Conservation (phyloP, 2,329 filamentous ascomycete genomes). For the Aspergillus novofumigatus region DNA sequence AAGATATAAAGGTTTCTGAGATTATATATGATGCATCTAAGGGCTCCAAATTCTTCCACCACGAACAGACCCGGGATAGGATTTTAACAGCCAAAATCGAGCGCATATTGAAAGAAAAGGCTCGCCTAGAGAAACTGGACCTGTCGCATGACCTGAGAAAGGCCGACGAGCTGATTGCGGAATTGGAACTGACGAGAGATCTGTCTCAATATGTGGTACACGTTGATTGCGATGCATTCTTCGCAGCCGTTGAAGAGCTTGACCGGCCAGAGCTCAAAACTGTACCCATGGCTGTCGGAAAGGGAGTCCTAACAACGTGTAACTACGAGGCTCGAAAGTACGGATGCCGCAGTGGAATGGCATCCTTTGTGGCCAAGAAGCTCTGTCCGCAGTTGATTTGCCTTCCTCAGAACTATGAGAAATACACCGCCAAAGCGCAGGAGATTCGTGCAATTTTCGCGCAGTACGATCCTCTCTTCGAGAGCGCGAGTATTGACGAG, state of each 20-base stretch:
- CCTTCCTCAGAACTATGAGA: slow-evolving; percentile 80
- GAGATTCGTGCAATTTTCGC: slow-evolving; percentile 79
- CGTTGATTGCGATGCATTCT: slow-evolving; percentile 96
- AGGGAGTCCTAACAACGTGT: slow-evolving; percentile 64
- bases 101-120: slow-evolving; percentile 70
- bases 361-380: slow-evolving; percentile 90
- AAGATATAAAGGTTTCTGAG: slow-evolving; percentile 68
- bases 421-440: slow-evolving; percentile 84
- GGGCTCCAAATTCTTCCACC: slow-evolving; percentile 92
- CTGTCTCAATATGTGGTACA: slow-evolving; percentile 83
- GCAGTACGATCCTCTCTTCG: slow-evolving; percentile 85
- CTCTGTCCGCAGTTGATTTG: slow-evolving; percentile 82
- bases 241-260: slow-evolving; percentile 85
- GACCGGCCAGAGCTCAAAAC: slow-evolving; percentile 79
- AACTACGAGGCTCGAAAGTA: slow-evolving; percentile 90
- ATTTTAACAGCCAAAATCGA: slow-evolving; percentile 81
- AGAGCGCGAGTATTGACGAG: slow-evolving; percentile 93
- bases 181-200: slow-evolving; percentile 75
- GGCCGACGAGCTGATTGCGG: slow-evolving; percentile 74
- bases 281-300: slow-evolving; percentile 86
- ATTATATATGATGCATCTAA: slow-evolving; percentile 97
- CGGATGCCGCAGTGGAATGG: slow-evolving; percentile 92
- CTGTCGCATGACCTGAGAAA: slow-evolving; percentile 67
- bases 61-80: slow-evolving; percentile 79
- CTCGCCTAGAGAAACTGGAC: slow-evolving; percentile 69